Evolutionary conservation across 441 rosid species (phyloP), one percentile per base, ranked within the genome.

Genomic region (Jatropha multifida): DNA sequence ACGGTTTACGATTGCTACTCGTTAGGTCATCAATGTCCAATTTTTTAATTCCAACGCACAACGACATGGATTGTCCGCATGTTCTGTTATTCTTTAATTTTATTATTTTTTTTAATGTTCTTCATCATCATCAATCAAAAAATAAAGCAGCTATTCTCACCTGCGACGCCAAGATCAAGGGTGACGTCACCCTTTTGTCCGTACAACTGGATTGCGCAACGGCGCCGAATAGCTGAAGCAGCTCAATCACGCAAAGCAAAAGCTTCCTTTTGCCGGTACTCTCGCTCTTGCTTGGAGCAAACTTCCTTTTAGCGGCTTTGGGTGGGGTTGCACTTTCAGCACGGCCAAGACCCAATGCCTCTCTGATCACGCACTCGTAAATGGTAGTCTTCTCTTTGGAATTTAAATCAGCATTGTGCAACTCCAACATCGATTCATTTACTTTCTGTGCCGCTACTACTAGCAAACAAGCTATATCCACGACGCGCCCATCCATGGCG

Each of bases 161-260:
- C 84, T 81, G 89, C 17, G 86, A 80, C 40, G 91, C 89, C 15
- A 83, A 77, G 71, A 90, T 85, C 64, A 94, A 83, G 14, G 88
- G 82, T 37, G 93, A 74, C 20, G 81, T 71, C 77, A 74, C 76
- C 86, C 85, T 90, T 83, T 79, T 83, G 69, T 83, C 90, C 69
- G 75, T 66, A 37, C 74, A 42, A 46, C 68, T 71, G 49, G 66
- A 72, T 23, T 37, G 76, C 67, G 84, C 77, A 7, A 81, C 88
- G 26, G 90, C 89, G 27, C 86, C 94, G 58, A 88, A 92, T 61
- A 90, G 87, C 84, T 90, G 97, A 70, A 92, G 91, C 79, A 94
- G 73, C 86, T 84, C 91, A 69, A 92, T 90, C 86, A 82, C 90
- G 69, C 82, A 68, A 68, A 94, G 92, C 81, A 87, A 77, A 60